Evolutionary conservation across 2,329 filamentous ascomycete species (phyloP).

Genomic region (Neurospora crassa): DNA sequence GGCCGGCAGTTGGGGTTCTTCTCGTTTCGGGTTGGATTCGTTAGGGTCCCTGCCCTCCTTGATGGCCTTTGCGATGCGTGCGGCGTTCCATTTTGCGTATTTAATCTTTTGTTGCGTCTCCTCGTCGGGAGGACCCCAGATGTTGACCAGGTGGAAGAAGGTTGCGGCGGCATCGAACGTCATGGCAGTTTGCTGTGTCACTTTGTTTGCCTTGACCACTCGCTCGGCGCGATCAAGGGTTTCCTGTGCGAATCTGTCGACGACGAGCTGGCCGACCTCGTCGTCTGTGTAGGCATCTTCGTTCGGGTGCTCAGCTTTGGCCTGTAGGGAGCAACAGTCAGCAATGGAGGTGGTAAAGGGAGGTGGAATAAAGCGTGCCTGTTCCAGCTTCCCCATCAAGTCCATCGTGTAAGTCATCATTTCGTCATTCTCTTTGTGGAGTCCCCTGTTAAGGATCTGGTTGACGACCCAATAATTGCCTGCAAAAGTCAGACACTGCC

Average conservation of each 20-base stretch:
- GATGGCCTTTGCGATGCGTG: slow-evolving; percentile 82
- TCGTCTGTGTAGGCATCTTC: slow-evolving; percentile 85
- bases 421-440: slow-evolving; percentile 72
- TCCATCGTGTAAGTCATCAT: slow-evolving; percentile 70
- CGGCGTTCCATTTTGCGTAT: slow-evolving; percentile 91
- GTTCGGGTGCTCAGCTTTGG: slow-evolving; percentile 60
- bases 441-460: slow-evolving; percentile 70
- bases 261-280: slow-evolving; percentile 75
- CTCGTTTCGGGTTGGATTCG: slow-evolving; percentile 67
- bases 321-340: slow-evolving; percentile 30
- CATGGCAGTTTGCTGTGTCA: slow-evolving; percentile 84
- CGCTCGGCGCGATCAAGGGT: slow-evolving; percentile 79
- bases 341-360: neutral
- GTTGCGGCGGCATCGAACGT: slow-evolving; percentile 89
- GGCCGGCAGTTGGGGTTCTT: slow-evolving; percentile 37
- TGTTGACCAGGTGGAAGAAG: slow-evolving; percentile 78
- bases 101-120: slow-evolving; percentile 83
- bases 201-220: slow-evolving; percentile 72
- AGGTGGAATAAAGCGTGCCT: slow-evolving; percentile 34
- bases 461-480: slow-evolving; percentile 90
- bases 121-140: slow-evolving; percentile 68
- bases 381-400: slow-evolving; percentile 86
- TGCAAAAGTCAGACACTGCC: slow-evolving; percentile 27
- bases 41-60: slow-evolving; percentile 91
- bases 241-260: slow-evolving; percentile 88